Evolutionary conservation across 495 filamentous ascomycete genomes (phyloP), one percentile per base, ranked within the genome.

Genomic region (Aspergillus affinis): DNA sequence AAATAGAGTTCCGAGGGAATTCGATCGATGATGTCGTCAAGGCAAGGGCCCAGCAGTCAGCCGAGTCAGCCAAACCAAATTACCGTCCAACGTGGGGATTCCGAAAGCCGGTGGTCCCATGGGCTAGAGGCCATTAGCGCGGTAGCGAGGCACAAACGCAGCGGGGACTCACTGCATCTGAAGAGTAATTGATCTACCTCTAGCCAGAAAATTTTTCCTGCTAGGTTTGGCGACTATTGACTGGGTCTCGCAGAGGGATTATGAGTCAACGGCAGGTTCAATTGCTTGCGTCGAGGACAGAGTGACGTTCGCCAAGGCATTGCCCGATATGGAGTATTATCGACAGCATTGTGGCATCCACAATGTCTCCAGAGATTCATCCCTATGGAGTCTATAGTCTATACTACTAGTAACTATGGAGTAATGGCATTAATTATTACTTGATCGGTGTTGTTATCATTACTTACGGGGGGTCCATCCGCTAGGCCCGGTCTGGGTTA

Each of bases 81-180:
- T 41, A 41, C 27, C 30, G 36, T 56, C 46, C 36, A 56, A 44
- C 52, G 53, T 61, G 54, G 53, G 36, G 47, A 56, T 55, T 61
- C 60, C 60, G 60, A 61, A 52, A 46, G 48, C 60, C 60, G 60
- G 60, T 61, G 54, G 27, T 57, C 44, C 55, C 55, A 46, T 57
- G 55, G 45, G 18, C 32, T 57, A 36, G n/a, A 49, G 48, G 15
- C 48, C 48, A 41, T 61, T 61, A 57, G 54, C 60, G 60, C 50
- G 54, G 49, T 53, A 54, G 53, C 54, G 51, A 60, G 52, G 45
- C 32, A 54, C 52, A 45, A 32, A 46, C 7, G n/a, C 29, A 21
- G 21, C 49, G 27, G 15, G 49, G 49, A 20, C 21, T 19, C n/a
- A 54, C 45, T 44, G 52, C 41, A 44, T 54, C 52, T 54, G 55